Evolutionary conservation across 352 stramenopile species (phyloP), one percentile per base, ranked within the genome.

Genomic region (Phytophthora cajani): DNA sequence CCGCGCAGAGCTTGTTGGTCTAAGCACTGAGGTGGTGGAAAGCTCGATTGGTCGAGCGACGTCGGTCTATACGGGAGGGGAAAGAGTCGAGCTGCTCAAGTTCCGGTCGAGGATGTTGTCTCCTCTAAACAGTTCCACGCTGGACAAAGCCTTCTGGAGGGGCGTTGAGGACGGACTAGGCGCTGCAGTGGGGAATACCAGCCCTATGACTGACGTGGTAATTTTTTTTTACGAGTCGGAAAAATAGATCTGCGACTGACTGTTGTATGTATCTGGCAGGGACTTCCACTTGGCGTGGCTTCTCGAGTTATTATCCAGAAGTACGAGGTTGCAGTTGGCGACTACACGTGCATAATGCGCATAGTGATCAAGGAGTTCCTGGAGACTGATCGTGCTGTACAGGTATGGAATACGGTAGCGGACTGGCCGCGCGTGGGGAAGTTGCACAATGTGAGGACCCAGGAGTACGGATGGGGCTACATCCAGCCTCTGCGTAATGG

Each of bases 331-430:
- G 36, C 17, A 14, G 14, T 54, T 9, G 61, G 38, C 1, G 14
- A 56, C 14, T 33, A 25, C 8, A 17, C 30, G n/a, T 54, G 54
- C 21, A 55, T 44, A 3, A 56, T 50, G n/a, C 50, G 61, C 5
- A 16, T 62, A n/a, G 61, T 58, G 14, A 7, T 62, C 11, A 61
- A 67, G 27, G 10, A 54, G 0, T 67, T 52, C 36, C 25, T 67
- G 25, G 60, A 67, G 42, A 17, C 32, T 5, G 51, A 55, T 21
- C 50, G 50, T 17, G n/a, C 16, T 17, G 50, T 67, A 12, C 44
- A 67, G 17, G 50, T 67, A 16, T 67, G 60, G 60, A 55, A 60
- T 38, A 44, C 30, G 17, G 14, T 67, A 11, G 38, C 32, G 2
- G 60, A 67, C n/a, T 67, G 60, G 60, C 25, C 50, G 6, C 11